Conservation (phyloP, 2,329 filamentous ascomycete genomes). For the Arthroderma uncinatum region DNA sequence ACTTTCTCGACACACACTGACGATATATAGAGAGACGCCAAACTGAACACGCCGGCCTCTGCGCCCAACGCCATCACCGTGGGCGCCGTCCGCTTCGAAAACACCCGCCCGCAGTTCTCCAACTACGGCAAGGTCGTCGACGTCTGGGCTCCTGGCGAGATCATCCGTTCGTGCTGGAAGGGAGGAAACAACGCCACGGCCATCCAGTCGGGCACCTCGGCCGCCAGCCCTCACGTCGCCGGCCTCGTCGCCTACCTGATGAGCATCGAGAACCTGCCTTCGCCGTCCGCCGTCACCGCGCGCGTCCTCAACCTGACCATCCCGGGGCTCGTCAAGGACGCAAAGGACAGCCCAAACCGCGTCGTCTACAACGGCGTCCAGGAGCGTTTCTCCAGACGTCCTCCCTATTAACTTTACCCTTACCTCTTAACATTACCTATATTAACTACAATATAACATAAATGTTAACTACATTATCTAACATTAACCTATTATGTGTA, state of each 20-base stretch:
- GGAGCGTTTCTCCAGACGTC: too few relatives aligned
- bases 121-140: slow-evolving; percentile 40
- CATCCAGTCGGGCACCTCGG: slow-evolving; percentile 27
- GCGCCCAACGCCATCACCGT: slow-evolving; percentile 31
- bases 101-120: slow-evolving; percentile 28
- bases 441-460: too few relatives aligned
- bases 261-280: slow-evolving; percentile 7
- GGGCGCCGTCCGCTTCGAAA: slow-evolving; percentile 26
- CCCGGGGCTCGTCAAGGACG: slow-evolving; percentile 8
- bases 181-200: slow-evolving; percentile 35
- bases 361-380: slow-evolving; percentile 11
- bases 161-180: slow-evolving; percentile 42
- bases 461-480: too few relatives aligned
- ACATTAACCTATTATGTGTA: neutral
- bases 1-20: neutral
- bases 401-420: too few relatives aligned
- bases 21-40: slow-evolving; percentile 18
- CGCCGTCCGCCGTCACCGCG: slow-evolving; percentile 7
- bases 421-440: too few relatives aligned
- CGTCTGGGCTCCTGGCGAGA: slow-evolving; percentile 46
- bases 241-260: slow-evolving; percentile 45
- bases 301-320: slow-evolving; percentile 9
- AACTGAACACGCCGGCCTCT: slow-evolving; percentile 30
- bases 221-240: slow-evolving; percentile 37
- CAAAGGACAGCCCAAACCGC: slow-evolving; percentile 8